These are phyloP conservation scores for Jackrogersella minutella DNA, from an alignment of 495 filamentous ascomycete genomes.

Conservation along the genomic window DNA sequence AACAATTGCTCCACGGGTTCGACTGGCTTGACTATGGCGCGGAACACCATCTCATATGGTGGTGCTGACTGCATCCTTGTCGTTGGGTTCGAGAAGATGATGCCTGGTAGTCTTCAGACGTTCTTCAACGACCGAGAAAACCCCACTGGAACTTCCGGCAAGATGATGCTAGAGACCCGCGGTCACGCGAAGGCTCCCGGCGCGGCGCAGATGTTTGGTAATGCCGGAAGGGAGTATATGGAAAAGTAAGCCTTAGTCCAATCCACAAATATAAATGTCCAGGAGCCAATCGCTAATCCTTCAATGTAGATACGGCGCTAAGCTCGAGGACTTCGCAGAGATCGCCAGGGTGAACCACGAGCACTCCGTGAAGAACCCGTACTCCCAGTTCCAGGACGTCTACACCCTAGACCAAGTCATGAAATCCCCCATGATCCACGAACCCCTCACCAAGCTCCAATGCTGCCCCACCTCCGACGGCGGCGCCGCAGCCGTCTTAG, in stretches of 20 bases:
- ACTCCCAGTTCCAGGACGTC: conserved; percentile 93
- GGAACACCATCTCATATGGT: conserved; percentile 80
- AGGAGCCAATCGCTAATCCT: conserved; percentile 20
- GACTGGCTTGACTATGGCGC: conserved; percentile 85
- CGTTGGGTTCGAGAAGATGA: conserved; percentile 98
- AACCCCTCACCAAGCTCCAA: conserved; percentile 73
- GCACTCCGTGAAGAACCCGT: conserved; percentile 91
- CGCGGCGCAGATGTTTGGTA: conserved; percentile 94
- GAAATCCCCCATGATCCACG: conserved; percentile 74
- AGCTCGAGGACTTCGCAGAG: conserved; percentile 87
- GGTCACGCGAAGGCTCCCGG: conserved; percentile 82
- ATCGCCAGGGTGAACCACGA: conserved; percentile 95
- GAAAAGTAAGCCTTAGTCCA: conserved; percentile 71
- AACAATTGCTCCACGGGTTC: conserved; percentile 97
- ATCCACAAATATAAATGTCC: neutral
- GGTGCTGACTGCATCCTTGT: conserved; percentile 87
- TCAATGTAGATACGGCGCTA: conserved; percentile 74
- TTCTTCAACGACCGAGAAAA: conserved; percentile 82
- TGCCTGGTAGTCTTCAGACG: conserved; percentile 79
- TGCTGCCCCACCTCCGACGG: conserved; percentile 96
- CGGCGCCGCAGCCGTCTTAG: conserved; percentile 86
- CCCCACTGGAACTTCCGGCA: conserved; percentile 72
- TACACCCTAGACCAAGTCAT: conserved; percentile 89
- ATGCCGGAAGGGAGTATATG: conserved; percentile 94
- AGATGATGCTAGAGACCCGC: conserved; percentile 83